These are phyloP conservation scores for Cladosporium oxysporum DNA, from an alignment of 2,329 filamentous ascomycete species.

Conservation along the genomic window DNA sequence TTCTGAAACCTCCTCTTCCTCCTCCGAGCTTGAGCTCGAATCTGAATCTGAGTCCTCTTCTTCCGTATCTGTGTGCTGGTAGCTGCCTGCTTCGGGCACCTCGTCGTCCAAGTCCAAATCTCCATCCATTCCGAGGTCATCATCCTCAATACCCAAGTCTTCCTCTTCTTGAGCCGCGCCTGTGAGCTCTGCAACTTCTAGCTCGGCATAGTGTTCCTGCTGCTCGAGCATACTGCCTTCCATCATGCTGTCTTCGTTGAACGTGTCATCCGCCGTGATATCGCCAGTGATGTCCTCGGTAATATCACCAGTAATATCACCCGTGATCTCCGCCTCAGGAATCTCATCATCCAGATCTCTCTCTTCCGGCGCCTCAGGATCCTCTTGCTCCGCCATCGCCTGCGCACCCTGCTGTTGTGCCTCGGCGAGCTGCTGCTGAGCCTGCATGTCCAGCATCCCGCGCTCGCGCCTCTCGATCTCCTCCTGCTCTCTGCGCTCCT, in stretches of 20 bases:
- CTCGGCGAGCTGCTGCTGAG: conserved; percentile 60
- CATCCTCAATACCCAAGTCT: conserved; percentile 41
- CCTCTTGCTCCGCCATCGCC: conserved; percentile 44
- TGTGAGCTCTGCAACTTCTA: conserved; percentile 51
- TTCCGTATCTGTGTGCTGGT: conserved; percentile 58
- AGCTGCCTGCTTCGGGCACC: conserved; percentile 55
- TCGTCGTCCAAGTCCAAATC: conserved; percentile 51
- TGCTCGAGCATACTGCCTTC: conserved; percentile 47
- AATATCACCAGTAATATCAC: conserved; percentile 42
- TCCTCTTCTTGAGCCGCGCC: conserved; percentile 51
- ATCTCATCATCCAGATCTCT: conserved; percentile 63
- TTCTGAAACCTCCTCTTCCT: conserved; percentile 24
- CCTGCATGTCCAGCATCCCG: conserved; percentile 70
- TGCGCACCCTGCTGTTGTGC: conserved; percentile 37
- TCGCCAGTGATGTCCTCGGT: conserved; percentile 53
- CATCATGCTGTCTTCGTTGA: conserved; percentile 52
- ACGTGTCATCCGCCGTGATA: conserved; percentile 43
- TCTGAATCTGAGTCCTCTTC: conserved; percentile 42
- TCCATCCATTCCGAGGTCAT: conserved; percentile 39
- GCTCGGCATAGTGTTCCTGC: conserved; percentile 44
- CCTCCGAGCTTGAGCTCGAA: conserved; percentile 1
- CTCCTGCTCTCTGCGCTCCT: conserved; percentile 83
- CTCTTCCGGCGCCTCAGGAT: conserved; percentile 46
- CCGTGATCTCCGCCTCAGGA: conserved; percentile 69
- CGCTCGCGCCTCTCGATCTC: conserved; percentile 71